Conservation (phyloP, 208 protist genomes). For the Leishmania arabica region DNA sequence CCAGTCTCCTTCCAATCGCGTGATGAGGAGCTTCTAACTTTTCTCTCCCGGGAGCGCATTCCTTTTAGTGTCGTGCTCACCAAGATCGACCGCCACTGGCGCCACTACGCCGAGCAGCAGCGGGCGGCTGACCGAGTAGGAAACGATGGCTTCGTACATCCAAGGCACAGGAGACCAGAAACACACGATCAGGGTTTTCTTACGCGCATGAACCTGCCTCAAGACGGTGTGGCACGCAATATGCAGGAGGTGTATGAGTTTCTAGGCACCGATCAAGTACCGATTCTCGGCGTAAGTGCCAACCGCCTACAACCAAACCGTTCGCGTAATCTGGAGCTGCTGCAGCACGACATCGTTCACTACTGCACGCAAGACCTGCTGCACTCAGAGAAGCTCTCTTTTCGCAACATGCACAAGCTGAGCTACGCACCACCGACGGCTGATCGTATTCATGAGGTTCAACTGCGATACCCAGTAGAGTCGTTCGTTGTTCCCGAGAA, state of each 20-base stretch:
- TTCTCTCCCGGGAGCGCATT: conserved; percentile 73
- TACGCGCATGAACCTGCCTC: conserved; percentile 13
- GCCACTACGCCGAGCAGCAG: conserved; percentile 35
- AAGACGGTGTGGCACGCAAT: conserved; percentile 56
- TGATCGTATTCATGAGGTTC: conserved; percentile 60
- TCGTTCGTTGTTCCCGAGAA: conserved; percentile 78
- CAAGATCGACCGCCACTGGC: conserved; percentile 84
- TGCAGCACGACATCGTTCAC: conserved; percentile 84
- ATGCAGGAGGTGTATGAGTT: conserved; percentile 67
- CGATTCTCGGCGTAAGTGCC: conserved; percentile 70
- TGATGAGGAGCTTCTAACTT: conserved; percentile 79
- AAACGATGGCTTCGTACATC: conserved; percentile 34
- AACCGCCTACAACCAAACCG: conserved; percentile 49
- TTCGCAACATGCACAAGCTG: conserved; percentile 60
- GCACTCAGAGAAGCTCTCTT: conserved; percentile 47
- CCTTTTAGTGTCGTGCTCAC: conserved; percentile 82
- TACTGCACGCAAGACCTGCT: conserved; percentile 67
- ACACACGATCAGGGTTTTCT: neutral
- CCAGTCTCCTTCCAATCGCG: conserved; percentile 61
- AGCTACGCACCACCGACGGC: conserved; percentile 82
- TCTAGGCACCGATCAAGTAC: conserved; percentile 66
- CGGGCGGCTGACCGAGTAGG: conserved; percentile 26
- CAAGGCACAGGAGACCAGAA: conserved; percentile 2
- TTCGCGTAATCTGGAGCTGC: conserved; percentile 63
- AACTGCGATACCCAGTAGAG: conserved; percentile 79